A percentile compares a stretch with the other conserved stretches of the same genome.
Evolutionary conservation across 169 alveolate species (phyloP).

Genomic region (Babesia bovis): DNA sequence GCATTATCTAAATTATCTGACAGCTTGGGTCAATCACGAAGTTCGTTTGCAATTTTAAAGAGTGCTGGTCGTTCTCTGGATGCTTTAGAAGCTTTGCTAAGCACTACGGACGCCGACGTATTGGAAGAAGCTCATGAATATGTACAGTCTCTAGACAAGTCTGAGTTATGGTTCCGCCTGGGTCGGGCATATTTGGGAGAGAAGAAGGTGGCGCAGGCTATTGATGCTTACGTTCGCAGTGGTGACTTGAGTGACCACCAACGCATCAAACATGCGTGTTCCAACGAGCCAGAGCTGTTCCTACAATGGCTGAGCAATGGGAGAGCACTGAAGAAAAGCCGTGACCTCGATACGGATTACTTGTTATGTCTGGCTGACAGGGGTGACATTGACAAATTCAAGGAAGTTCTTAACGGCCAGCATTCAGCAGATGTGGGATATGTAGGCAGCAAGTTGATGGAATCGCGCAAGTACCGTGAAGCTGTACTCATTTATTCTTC

Average conservation of each 20-base stretch:
- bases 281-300: slow-evolving; percentile 25
- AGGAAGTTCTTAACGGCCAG: slow-evolving; percentile 35
- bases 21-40: slow-evolving; percentile 19
- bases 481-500: slow-evolving; percentile 93
- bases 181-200: slow-evolving; percentile 93
- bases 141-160: slow-evolving; percentile 77
- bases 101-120: slow-evolving; percentile 77
- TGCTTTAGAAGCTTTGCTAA: slow-evolving; percentile 50
- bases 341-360: slow-evolving; percentile 72
- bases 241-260: slow-evolving; percentile 86
- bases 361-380: slow-evolving; percentile 63
- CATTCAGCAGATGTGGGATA: slow-evolving; percentile 60
- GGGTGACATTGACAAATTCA: slow-evolving; percentile 63
- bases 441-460: slow-evolving; percentile 74
- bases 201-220: slow-evolving; percentile 88
- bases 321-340: slow-evolving; percentile 40
- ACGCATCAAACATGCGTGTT: slow-evolving; percentile 59
- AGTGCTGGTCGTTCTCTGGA: slow-evolving; percentile 28
- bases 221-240: slow-evolving; percentile 93
- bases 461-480: slow-evolving; percentile 82
- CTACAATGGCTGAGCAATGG: slow-evolving; percentile 43
- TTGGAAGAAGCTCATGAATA: slow-evolving; percentile 38
- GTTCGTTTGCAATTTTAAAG: slow-evolving; percentile 32
- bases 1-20: slow-evolving; percentile 50
- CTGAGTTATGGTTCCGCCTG: slow-evolving; percentile 92